A percentile compares a stretch with the other conserved stretches of the same genome.
Conservation (phyloP, 345 rosid genomes). For the Physaria fendleri region DNA sequence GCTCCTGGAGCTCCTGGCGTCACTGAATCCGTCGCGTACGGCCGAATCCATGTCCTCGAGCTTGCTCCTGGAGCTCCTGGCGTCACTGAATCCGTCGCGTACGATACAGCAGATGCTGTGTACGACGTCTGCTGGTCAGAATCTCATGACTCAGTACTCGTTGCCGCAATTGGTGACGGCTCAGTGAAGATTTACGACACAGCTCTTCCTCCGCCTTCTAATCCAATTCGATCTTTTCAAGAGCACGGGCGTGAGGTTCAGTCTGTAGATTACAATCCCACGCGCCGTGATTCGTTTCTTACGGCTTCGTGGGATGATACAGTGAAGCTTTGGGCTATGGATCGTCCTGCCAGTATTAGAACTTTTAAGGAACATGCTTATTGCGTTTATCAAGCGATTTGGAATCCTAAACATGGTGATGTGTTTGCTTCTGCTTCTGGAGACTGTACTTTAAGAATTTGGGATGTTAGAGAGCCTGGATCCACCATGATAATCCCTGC, state of each 20-base stretch:
- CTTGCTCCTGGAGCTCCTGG: constrained; percentile 50
- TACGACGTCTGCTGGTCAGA: constrained; percentile 92
- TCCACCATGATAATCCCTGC: constrained; percentile 89
- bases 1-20: constrained; percentile 50
- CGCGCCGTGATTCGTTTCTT: constrained; percentile 88
- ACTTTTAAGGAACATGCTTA: constrained; percentile 89
- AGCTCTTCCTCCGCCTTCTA: constrained; percentile 60
- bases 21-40: constrained; percentile 51
- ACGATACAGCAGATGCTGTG: constrained; percentile 84
- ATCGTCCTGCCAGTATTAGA: constrained; percentile 74
- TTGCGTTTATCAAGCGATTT: constrained; percentile 71
- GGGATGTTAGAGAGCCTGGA: constrained; percentile 91
- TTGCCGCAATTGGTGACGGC: constrained; percentile 80
- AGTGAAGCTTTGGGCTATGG: constrained; percentile 83
- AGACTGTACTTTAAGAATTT: constrained; percentile 69
- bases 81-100: constrained; percentile 50
- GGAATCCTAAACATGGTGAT: constrained; percentile 90
- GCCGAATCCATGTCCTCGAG: constrained; percentile 70
- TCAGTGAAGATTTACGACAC: constrained; percentile 82
- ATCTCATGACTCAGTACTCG: constrained; percentile 81
- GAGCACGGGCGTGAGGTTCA: constrained; percentile 95
- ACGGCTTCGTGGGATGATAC: constrained; percentile 92
- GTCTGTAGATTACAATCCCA: constrained; percentile 74
- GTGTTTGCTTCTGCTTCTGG: constrained; percentile 92
- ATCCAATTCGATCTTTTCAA: constrained; percentile 72